Conservation (phyloP, 2,329 filamentous ascomycete genomes). For the Alternaria conjuncta region DNA sequence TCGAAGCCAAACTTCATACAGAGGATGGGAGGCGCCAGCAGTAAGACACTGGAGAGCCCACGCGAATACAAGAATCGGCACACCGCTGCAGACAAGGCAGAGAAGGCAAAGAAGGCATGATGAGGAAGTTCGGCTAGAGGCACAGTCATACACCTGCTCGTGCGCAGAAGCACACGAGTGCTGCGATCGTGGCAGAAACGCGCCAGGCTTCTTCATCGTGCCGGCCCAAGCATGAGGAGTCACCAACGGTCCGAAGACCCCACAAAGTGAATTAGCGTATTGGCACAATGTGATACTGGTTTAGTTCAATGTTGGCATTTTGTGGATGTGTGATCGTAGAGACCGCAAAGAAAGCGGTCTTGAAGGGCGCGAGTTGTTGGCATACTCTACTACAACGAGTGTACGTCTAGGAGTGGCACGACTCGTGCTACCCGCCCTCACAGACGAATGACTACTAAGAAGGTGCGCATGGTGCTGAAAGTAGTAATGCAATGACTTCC, state of each 20-base stretch:
- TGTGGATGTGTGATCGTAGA: not conserved
- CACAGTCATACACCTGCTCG: not conserved
- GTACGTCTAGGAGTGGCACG: not conserved
- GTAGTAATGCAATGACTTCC: constrained; percentile 6
- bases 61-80: constrained; percentile 80
- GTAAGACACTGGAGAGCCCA: constrained; percentile 74
- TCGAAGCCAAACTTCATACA: constrained; percentile 52
- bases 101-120: constrained; percentile 46
- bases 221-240: constrained; percentile 1
- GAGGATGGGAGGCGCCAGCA: constrained; percentile 57
- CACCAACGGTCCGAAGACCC: constrained; percentile 10
- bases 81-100: constrained; percentile 50
- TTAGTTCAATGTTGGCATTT: not conserved
- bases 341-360: not conserved
- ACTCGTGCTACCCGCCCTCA: constrained; percentile 4
- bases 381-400: not conserved
- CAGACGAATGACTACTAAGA: constrained; percentile 1
- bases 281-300: not conserved
- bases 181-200: constrained; percentile 6
- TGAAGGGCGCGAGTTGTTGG: not conserved
- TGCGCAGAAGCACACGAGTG: not conserved
- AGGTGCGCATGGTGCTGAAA: not conserved
- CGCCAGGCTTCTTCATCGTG: constrained; percentile 2
- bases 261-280: constrained; percentile 8
- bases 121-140: constrained; percentile 5